Evolutionary conservation across 805 yeast species (phyloP).

Genomic region (Spathaspora gorwiae): DNA sequence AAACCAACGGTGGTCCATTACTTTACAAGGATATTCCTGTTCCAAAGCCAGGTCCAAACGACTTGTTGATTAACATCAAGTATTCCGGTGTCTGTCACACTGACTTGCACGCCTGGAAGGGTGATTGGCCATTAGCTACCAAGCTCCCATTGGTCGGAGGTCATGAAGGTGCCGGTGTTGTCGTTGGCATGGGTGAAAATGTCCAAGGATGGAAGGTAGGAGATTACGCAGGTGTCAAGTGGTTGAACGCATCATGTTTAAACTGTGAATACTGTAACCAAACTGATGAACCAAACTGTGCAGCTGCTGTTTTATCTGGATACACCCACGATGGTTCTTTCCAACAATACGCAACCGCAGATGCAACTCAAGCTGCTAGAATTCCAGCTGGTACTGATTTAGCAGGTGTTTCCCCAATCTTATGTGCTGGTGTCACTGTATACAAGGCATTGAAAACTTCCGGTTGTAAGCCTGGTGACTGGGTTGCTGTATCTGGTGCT

Average conservation of each 20-base stretch:
- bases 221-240: slow-evolving; percentile 78
- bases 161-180: slow-evolving; percentile 87
- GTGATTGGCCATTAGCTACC: slow-evolving; percentile 83
- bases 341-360: slow-evolving; percentile 88
- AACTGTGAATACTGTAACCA: slow-evolving; percentile 70
- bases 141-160: slow-evolving; percentile 81
- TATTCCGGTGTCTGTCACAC: slow-evolving; percentile 94
- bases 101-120: slow-evolving; percentile 90
- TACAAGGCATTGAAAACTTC: slow-evolving; percentile 88
- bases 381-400: slow-evolving; percentile 72
- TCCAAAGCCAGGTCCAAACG: slow-evolving; percentile 73
- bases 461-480: slow-evolving; percentile 60
- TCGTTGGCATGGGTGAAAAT: slow-evolving; percentile 68
- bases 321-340: slow-evolving; percentile 88
- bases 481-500: slow-evolving; percentile 77
- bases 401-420: slow-evolving; percentile 73
- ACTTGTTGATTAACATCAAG: slow-evolving; percentile 74
- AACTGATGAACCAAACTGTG: slow-evolving; percentile 68
- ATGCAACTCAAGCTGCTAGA: slow-evolving; percentile 80
- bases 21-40: slow-evolving; percentile 65
- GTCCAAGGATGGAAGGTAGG: slow-evolving; percentile 73
- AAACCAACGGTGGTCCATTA: slow-evolving; percentile 36
- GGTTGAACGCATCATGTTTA: slow-evolving; percentile 77
- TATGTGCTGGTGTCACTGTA: slow-evolving; percentile 90
- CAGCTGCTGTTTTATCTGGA: slow-evolving; percentile 62